A percentile compares a stretch with the other conserved stretches of the same genome.
phyloP scores from a whole-genome alignment of 306 rosid genomes.

The Luffa acutangula region DNA sequence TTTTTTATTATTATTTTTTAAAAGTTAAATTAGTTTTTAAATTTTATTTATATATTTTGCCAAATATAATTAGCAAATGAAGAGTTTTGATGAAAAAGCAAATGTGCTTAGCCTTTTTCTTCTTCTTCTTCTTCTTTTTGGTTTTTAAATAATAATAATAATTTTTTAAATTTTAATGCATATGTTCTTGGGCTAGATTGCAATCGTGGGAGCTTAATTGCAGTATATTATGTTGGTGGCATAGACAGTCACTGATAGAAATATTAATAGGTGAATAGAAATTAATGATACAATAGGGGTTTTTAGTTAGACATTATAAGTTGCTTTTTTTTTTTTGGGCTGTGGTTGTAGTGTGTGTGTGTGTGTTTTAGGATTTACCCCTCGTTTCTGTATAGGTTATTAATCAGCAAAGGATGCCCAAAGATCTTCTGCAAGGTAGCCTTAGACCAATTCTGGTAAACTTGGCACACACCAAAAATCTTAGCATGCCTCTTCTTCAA shows the following conservation, averaged over 20 bases:
- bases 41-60: neutral
- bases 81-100: neutral
- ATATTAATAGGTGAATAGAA: neutral
- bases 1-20: neutral
- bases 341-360: neutral
- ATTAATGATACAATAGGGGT: neutral
- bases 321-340: neutral
- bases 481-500: constrained; percentile 96
- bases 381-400: constrained; percentile 46
- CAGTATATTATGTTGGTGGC: neutral
- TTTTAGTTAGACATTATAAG: neutral
- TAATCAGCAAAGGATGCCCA: constrained; percentile 93
- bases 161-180: neutral
- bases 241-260: neutral
- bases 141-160: no score
- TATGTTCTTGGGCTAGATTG: neutral
- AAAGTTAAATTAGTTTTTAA: neutral
- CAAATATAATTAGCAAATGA: neutral
- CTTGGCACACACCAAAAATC: constrained; percentile 92
- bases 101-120: neutral
- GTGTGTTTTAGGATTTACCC: constrained; percentile 5
- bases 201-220: neutral
- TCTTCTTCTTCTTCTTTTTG: no score
- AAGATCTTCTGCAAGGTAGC: constrained; percentile 92
- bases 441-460: constrained; percentile 95